phyloP scores from a whole-genome alignment of 176 grass and related monocot species.

The Typha latifolia region DNA sequence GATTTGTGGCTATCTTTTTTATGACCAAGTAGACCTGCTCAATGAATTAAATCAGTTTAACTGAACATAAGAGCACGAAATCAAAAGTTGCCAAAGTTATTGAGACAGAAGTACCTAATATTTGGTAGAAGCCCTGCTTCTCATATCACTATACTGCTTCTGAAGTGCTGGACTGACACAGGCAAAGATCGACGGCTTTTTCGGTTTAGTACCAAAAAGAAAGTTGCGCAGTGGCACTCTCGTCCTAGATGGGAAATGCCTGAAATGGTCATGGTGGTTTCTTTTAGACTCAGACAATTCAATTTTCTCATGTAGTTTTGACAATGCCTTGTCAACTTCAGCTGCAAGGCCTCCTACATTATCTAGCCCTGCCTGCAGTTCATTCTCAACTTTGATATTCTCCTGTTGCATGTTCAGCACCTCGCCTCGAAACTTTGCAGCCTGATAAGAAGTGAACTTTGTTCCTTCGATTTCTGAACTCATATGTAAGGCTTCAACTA shows the following conservation, averaged over 20 bases:
- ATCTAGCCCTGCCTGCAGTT: conserved; percentile 58
- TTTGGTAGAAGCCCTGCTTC: conserved; percentile 11
- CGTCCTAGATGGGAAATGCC: conserved; percentile 44
- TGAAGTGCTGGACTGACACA: conserved; percentile 55
- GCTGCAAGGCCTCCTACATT: conserved; percentile 61
- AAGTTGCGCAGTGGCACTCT: conserved; percentile 68
- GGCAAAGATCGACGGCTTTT: conserved; percentile 50
- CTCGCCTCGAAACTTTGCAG: conserved; percentile 84
- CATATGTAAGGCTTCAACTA: conserved; percentile 25
- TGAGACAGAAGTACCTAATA: background rate
- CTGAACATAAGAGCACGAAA: background rate
- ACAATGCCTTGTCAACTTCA: conserved; percentile 50
- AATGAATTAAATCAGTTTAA: background rate
- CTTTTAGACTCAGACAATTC: conserved; percentile 30
- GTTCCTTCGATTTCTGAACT: conserved; percentile 25
- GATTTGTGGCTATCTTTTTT: background rate
- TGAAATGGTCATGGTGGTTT: conserved; percentile 36
- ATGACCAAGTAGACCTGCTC: background rate
- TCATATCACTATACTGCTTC: conserved; percentile 54
- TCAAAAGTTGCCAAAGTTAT: background rate
- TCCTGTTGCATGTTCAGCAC: conserved; percentile 91
- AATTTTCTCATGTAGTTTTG: conserved; percentile 43
- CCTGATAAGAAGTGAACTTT: conserved; percentile 60
- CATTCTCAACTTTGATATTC: conserved; percentile 64
- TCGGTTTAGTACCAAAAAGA: conserved; percentile 60